Evolutionary conservation across 2,329 filamentous ascomycete genomes (phyloP).

Genomic region (Colletotrichum phormii): DNA sequence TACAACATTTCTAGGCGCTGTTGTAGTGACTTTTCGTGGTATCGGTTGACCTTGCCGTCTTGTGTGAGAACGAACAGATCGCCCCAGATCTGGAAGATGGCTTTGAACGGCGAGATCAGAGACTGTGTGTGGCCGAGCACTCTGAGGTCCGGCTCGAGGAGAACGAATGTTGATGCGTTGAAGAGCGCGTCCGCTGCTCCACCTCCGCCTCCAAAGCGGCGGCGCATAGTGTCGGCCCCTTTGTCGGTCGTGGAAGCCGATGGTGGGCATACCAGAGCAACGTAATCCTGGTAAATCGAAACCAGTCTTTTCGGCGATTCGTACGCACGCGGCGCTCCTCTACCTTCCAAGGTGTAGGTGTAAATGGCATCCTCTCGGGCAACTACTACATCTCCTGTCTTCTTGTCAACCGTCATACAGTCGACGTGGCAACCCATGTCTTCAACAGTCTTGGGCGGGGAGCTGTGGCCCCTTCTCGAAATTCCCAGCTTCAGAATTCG

Average conservation of each 20-base stretch:
- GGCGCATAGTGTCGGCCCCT: slow-evolving; percentile 70
- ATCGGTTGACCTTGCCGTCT: slow-evolving; percentile 91
- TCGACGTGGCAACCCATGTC: slow-evolving; percentile 92
- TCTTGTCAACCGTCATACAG: slow-evolving; percentile 89
- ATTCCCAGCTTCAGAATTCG: slow-evolving; percentile 89
- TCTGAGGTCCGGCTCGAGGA: slow-evolving; percentile 91
- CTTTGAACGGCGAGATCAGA: slow-evolving; percentile 81
- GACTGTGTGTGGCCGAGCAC: slow-evolving; percentile 92
- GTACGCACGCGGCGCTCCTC: slow-evolving; percentile 89
- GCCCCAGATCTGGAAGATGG: slow-evolving; percentile 88
- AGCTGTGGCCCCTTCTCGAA: slow-evolving; percentile 88
- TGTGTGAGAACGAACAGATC: slow-evolving; percentile 90
- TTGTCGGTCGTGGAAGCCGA: slow-evolving; percentile 61
- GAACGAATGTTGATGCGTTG: slow-evolving; percentile 86
- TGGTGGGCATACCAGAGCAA: slow-evolving; percentile 86
- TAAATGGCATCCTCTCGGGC: slow-evolving; percentile 96
- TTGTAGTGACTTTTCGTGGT: slow-evolving; percentile 90
- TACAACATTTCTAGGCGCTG: slow-evolving; percentile 95
- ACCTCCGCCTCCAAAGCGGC: slow-evolving; percentile 81
- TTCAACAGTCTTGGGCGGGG: slow-evolving; percentile 88
- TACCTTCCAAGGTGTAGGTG: slow-evolving; percentile 86
- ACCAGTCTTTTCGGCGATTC: slow-evolving; percentile 90
- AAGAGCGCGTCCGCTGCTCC: slow-evolving; percentile 79
- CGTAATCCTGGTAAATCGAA: slow-evolving; percentile 83
- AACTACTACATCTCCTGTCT: slow-evolving; percentile 88